Percentiles rank a stretch among this genome's conserved stretches.
Evolutionary conservation across 257 asterid genomes (phyloP).

Genomic region (Craterostigma plantagineum): DNA sequence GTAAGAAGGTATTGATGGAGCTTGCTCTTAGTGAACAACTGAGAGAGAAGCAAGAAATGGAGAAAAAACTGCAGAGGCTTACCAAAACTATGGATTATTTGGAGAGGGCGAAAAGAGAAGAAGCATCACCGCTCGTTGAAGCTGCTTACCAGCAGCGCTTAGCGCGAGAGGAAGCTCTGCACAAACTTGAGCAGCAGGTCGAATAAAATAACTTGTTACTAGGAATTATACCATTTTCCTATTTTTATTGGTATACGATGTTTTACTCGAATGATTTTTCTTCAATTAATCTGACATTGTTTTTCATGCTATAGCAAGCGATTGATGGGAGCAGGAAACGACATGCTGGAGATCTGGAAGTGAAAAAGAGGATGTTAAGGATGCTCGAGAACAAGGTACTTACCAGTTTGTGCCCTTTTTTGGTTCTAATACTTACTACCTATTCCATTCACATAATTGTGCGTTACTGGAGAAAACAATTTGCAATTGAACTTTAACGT

Average conservation of each 20-base stretch:
- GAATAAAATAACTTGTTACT: slow-evolving; percentile 7
- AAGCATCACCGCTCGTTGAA: slow-evolving; percentile 59
- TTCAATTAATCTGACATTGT: no score
- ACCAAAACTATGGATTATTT: slow-evolving; percentile 74
- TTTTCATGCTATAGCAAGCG: slow-evolving; percentile 24
- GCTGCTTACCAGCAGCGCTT: slow-evolving; percentile 44
- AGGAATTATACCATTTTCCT: background rate
- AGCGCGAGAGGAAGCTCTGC: slow-evolving; percentile 50
- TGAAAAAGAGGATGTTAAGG: slow-evolving; percentile 43
- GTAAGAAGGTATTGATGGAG: slow-evolving; percentile 55
- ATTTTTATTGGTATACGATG: no score
- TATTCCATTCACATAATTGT: no score
- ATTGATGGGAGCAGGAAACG: slow-evolving; percentile 39
- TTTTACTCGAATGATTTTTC: no score
- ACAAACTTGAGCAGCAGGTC: slow-evolving; percentile 70
- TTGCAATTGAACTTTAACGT: no score
- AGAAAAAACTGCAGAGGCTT: slow-evolving; percentile 57
- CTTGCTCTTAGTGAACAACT: slow-evolving; percentile 58
- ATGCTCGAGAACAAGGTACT: slow-evolving; percentile 53
- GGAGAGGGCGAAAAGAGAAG: slow-evolving; percentile 93
- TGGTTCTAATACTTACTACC: no score
- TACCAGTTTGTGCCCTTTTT: background rate
- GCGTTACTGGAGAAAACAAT: no score
- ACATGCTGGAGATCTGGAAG: slow-evolving; percentile 58
- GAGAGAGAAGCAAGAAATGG: slow-evolving; percentile 81